Evolutionary conservation across 306 rosid genomes (phyloP), one percentile per base, ranked within the genome.

Genomic region (Oemleria cerasiformis): DNA sequence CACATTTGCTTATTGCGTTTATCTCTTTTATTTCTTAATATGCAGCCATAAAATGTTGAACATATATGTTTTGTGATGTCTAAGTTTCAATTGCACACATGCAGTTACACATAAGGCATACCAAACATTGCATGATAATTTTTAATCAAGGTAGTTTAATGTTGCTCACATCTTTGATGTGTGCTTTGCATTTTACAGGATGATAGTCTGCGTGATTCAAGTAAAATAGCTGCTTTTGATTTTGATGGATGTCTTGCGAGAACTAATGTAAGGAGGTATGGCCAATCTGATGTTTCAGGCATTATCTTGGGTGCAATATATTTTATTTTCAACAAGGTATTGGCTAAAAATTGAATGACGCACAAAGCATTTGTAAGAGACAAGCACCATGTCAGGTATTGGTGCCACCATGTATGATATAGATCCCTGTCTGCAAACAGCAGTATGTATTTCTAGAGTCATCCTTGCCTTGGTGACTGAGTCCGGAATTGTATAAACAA

Each of bases 151-250:
- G 38, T 25, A 44, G 43, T 54, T 68, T 69, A 19, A 39, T 67
- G 20, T 53, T 43, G 10, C 36, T 73, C 17, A 25, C 45, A 41
- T 39, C 48, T 65, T 71, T 48, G 45, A 39, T 12, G 14, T 11
- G 16, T 53, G 19, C 62, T 68, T 73, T 41, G 78, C 74, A 65
- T 71, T 75, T 50, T 75, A 63, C 86, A 88, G 96, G 98, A 91
- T 75, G 92, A 84, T 53, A 91, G 96, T 67, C 86, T 87, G 21
- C 84, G 63, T 67, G 85, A 85, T 78, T 94, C 97, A 67, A 88
- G 83, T 73, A 94, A 94, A 87, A 86, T 94, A 76, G 98, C 98
- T 14, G 98, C 98, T 74, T 94, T 94, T 86, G 98, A 94, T 89
- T 94, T 94, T 78, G 98, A 94, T 82, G 97, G 96, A 51, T 91